A percentile compares a stretch with the other conserved stretches of the same genome.
Conservation (phyloP, 108 stramenopile species). For the Parmales sp. region DNA sequence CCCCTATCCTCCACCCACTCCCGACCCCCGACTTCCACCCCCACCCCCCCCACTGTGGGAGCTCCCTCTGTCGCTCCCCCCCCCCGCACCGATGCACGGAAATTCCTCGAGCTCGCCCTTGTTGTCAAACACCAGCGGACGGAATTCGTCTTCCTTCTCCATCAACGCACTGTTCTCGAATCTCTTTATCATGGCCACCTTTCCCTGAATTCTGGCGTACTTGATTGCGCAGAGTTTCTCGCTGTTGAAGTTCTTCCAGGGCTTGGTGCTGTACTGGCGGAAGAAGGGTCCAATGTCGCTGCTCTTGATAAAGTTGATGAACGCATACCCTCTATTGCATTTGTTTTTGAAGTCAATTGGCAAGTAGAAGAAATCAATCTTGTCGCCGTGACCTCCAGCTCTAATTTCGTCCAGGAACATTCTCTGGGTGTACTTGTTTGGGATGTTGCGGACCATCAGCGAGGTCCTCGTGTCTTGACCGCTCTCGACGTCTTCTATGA, state of each 20-base stretch:
- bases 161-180: conserved; percentile 95
- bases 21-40: too few species aligned
- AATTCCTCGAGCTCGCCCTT: conserved; percentile 26
- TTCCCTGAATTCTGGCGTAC: conserved; percentile 98
- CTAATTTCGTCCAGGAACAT: conserved; percentile 89
- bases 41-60: too few species aligned
- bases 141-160: conserved; percentile 94
- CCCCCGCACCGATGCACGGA: not conserved
- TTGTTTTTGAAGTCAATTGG: conserved; percentile 99
- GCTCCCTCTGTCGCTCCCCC: too few species aligned
- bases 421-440: conserved; percentile 98
- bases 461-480: conserved; percentile 87
- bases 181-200: conserved; percentile 89
- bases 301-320: conserved; percentile 91
- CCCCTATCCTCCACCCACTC: too few species aligned
- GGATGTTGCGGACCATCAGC: conserved; percentile 97
- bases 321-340: conserved; percentile 98
- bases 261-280: conserved; percentile 73
- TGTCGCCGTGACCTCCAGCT: conserved; percentile 74
- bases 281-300: conserved; percentile 79
- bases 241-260: conserved; percentile 91
- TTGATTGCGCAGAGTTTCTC: conserved; percentile 97
- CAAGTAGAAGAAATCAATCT: conserved; percentile 96
- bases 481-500: conserved; percentile 54
- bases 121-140: conserved; percentile 73